A percentile compares a stretch with the other conserved stretches of the same genome.
Conservation (phyloP, 31 red algal genomes). For the Asparagopsis taxiformis region DNA sequence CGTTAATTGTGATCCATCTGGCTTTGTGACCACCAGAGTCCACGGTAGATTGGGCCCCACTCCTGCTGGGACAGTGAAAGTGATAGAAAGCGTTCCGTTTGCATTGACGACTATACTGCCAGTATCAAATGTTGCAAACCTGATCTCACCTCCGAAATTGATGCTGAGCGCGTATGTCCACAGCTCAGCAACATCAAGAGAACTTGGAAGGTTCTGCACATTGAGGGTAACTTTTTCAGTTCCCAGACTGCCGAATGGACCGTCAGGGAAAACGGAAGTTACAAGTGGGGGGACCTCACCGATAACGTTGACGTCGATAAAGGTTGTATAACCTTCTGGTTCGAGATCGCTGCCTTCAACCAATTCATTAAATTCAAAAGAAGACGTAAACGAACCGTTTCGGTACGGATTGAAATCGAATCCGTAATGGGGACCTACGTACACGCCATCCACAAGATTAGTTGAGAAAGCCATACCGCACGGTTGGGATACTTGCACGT, state of each 20-base stretch:
- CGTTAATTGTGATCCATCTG: slow-evolving; percentile 8
- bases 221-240: slow-evolving; percentile 29
- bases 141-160: slow-evolving; percentile 18
- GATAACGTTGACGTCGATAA: slow-evolving; percentile 30
- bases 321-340: slow-evolving; percentile 39
- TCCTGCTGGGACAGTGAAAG: slow-evolving; percentile 31
- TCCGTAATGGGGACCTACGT: slow-evolving; percentile 44
- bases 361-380: slow-evolving; percentile 47
- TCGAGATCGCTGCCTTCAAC: slow-evolving; percentile 61
- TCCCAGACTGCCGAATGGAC: slow-evolving; percentile 29
- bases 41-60: slow-evolving; percentile 43
- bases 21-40: slow-evolving; percentile 25
- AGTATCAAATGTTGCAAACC: slow-evolving; percentile 1
- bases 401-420: slow-evolving; percentile 26
- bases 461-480: slow-evolving; percentile 50
- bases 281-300: slow-evolving; percentile 42
- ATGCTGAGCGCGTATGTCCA: slow-evolving; percentile 36
- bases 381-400: slow-evolving; percentile 24
- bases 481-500: slow-evolving; percentile 13
- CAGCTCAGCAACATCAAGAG: not conserved
- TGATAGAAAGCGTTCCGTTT: slow-evolving; percentile 30
- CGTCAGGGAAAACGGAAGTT: slow-evolving; percentile 16
- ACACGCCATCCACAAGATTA: slow-evolving; percentile 29
- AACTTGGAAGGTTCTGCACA: slow-evolving; percentile 25
- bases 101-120: slow-evolving; percentile 5